Conservation (phyloP, 345 rosid genomes). For the Eutrema heterophyllum region DNA sequence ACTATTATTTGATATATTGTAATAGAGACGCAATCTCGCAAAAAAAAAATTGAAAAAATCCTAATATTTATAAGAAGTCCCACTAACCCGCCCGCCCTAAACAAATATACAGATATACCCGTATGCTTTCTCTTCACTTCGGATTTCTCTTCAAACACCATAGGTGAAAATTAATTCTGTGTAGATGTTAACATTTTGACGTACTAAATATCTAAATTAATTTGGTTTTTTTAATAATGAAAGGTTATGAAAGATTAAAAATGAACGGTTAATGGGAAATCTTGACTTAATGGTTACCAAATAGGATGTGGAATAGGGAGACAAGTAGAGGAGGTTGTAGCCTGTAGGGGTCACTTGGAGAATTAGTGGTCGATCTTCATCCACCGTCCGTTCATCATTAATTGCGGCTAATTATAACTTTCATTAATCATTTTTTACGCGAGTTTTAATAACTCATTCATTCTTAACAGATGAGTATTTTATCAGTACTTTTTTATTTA, state of each 20-base stretch:
- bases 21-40: slow-evolving; percentile 19
- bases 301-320: slow-evolving; percentile 31
- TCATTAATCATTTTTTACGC: not conserved
- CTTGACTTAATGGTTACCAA: slow-evolving; percentile 23
- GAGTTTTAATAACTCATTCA: not conserved
- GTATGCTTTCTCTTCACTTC: slow-evolving; percentile 16
- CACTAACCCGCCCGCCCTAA: slow-evolving; percentile 26
- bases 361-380: slow-evolving; percentile 22
- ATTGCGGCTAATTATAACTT: slow-evolving; percentile 7
- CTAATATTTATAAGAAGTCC: not conserved
- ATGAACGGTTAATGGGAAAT: slow-evolving; percentile 10
- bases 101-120: not conserved
- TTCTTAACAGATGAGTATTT: not conserved
- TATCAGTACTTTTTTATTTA: not conserved
- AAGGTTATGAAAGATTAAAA: not conserved
- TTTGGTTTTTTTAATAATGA: not conserved
- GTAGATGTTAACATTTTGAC: slow-evolving; percentile 7
- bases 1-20: slow-evolving; percentile 22
- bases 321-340: slow-evolving; percentile 26
- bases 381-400: slow-evolving; percentile 32
- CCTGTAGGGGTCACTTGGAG: slow-evolving; percentile 29
- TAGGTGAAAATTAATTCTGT: not conserved
- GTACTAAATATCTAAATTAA: not conserved
- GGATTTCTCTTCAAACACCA: slow-evolving; percentile 9
- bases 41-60: not conserved